Evolutionary conservation across 345 rosid genomes (phyloP).

Genomic region (Populus simonii): DNA sequence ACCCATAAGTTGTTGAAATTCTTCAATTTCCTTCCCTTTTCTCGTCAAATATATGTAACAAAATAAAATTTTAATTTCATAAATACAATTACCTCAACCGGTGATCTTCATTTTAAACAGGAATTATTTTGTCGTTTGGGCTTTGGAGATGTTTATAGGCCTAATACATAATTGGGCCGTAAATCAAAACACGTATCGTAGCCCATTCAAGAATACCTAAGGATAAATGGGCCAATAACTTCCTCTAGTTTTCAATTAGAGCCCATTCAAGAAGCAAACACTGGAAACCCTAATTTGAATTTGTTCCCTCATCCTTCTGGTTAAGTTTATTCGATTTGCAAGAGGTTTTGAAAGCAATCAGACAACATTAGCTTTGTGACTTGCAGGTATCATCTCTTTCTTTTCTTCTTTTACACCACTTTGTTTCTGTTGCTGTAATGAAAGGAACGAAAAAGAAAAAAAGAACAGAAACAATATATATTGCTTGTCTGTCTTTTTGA

Average conservation of each 20-base stretch:
- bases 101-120: no score
- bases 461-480: background rate
- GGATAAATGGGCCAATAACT: background rate
- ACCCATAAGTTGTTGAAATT: no score
- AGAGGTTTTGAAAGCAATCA: background rate
- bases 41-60: no score
- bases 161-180: background rate
- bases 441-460: background rate
- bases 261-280: background rate
- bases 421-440: background rate
- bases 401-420: background rate
- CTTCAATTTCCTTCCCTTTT: no score
- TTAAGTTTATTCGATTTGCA: background rate
- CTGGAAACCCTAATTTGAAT: background rate
- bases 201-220: background rate
- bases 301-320: background rate
- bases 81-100: no score
- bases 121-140: no score
- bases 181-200: background rate
- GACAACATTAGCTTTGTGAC: background rate
- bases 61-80: no score
- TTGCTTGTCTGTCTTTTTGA: background rate
- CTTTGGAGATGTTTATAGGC: background rate
- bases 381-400: background rate
- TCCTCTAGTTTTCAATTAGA: background rate